A percentile compares a stretch with the other conserved stretches of the same genome.
These are phyloP conservation scores for Leccinum pseudoinsigne DNA, from an alignment of 1,284 basidiomycete genomes.

Conservation along the genomic window DNA sequence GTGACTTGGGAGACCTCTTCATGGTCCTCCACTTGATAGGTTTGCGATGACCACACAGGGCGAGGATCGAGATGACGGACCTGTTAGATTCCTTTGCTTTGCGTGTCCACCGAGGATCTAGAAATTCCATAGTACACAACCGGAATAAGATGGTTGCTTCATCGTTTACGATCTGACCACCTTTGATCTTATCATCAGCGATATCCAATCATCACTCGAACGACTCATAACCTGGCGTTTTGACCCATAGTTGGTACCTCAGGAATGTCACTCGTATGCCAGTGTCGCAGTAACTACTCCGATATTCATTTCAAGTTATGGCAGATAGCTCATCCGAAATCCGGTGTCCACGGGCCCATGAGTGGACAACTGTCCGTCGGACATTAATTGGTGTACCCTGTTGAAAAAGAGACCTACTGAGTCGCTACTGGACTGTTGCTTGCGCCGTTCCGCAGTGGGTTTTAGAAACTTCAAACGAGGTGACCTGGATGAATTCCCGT, in stretches of 20 bases:
- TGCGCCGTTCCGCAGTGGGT: no score
- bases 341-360: background rate
- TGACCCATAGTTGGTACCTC: background rate
- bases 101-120: background rate
- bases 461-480: no score
- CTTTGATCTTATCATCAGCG: background rate
- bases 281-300: background rate
- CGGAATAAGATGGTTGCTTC: background rate
- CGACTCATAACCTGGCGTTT: background rate
- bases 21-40: background rate
- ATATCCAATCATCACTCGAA: background rate
- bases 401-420: background rate
- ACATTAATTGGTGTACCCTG: background rate
- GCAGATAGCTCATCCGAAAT: background rate
- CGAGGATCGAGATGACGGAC: background rate
- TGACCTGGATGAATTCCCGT: no score
- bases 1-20: no score
- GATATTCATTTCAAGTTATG: constrained; percentile 1
- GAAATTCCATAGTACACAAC: background rate
- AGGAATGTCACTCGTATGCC: no score
- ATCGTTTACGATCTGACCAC: background rate
- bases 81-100: background rate
- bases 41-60: background rate
- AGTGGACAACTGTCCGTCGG: no score
- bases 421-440: background rate